Conservation (phyloP, 768 basidiomycete species). For the Rhizopogon vulgaris region DNA sequence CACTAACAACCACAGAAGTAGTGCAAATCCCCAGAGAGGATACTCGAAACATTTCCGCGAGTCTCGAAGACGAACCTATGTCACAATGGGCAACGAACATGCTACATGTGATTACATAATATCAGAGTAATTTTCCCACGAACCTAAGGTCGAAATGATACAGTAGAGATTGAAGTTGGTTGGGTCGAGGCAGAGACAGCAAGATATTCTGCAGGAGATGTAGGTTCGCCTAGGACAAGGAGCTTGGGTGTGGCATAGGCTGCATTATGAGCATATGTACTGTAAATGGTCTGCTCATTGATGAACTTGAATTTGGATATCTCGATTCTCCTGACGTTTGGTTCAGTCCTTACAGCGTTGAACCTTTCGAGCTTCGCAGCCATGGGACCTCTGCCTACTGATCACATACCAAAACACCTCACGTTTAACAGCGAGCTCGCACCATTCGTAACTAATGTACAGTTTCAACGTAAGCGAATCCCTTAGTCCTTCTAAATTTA, state of each 20-base stretch:
- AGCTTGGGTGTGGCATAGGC: neutral
- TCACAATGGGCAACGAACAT: neutral
- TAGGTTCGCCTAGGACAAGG: neutral
- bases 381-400: conserved; percentile 60
- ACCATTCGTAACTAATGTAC: conserved; percentile 80
- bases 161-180: conserved; percentile 54
- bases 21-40: too few species aligned
- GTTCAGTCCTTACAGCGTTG: conserved; percentile 70
- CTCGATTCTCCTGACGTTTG: conserved; percentile 1
- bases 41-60: too few species aligned
- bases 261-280: too few species aligned
- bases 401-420: conserved; percentile 54
- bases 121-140: neutral
- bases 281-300: conserved; percentile 52
- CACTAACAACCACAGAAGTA: too few species aligned
- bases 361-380: conserved; percentile 67
- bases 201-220: neutral
- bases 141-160: neutral
- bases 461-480: conserved; percentile 68
- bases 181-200: conserved; percentile 32
- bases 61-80: neutral
- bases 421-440: conserved; percentile 69
- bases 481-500: conserved; percentile 6
- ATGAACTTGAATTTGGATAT: neutral
- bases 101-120: neutral